Conservation (phyloP, 495 filamentous ascomycete species). For the Staphylotrichum tortipilum region DNA sequence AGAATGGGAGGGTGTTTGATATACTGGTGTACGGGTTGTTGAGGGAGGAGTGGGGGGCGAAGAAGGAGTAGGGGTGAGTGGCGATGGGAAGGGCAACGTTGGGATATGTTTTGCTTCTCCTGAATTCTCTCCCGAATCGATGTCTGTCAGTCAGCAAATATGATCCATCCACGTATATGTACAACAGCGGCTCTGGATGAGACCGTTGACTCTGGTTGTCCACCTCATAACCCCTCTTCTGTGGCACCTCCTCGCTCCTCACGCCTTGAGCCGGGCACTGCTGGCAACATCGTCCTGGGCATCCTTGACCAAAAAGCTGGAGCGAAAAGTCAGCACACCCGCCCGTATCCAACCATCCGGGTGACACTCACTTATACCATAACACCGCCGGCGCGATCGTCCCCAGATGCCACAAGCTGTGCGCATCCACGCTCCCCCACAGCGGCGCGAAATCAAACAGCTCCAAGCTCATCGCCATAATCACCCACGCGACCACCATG, state of each 20-base stretch:
- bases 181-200: too few relatives aligned
- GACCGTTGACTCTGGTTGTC: too few relatives aligned
- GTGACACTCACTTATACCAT: constrained; percentile 80
- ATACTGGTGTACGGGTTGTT: constrained; percentile 24
- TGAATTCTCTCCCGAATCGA: too few relatives aligned
- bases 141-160: too few relatives aligned
- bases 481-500: constrained; percentile 84
- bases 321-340: not conserved
- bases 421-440: constrained; percentile 78
- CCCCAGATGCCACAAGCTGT: constrained; percentile 91
- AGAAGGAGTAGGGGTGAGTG: not conserved
- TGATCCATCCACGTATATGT: too few relatives aligned
- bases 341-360: not conserved
- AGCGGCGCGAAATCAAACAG: constrained; percentile 87
- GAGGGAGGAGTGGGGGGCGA: constrained; percentile 23
- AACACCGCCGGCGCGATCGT: constrained; percentile 82
- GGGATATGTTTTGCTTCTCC: too few relatives aligned
- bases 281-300: constrained; percentile 62
- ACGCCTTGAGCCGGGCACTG: constrained; percentile 30
- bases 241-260: too few relatives aligned
- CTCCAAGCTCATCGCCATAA: constrained; percentile 91
- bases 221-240: too few relatives aligned
- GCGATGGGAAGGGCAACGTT: too few relatives aligned
- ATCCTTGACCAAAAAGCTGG: constrained; percentile 70
- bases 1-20: constrained; percentile 26